phyloP scores from a whole-genome alignment of 2,329 filamentous ascomycete species.

The Neobulgaria alba region DNA sequence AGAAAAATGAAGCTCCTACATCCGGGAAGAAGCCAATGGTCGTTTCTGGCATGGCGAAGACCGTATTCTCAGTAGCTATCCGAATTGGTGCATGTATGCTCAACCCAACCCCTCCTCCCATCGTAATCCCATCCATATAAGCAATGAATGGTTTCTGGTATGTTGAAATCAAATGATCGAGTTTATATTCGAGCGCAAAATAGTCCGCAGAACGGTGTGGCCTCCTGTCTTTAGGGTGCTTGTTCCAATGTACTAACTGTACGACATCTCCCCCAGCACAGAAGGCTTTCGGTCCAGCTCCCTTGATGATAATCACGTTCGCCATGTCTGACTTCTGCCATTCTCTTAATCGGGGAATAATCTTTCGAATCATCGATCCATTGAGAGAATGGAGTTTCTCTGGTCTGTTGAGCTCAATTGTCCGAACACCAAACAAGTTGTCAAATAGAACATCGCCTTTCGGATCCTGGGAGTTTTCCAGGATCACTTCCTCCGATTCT shows the following conservation, averaged over 20 bases:
- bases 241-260: conserved; percentile 66
- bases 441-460: conserved; percentile 89
- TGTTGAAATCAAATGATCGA: conserved; percentile 91
- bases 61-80: conserved; percentile 89
- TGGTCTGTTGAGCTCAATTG: conserved; percentile 89
- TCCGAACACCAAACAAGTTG: conserved; percentile 80
- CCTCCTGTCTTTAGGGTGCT: conserved; percentile 60
- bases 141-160: conserved; percentile 90
- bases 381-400: conserved; percentile 88
- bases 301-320: conserved; percentile 87
- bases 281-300: conserved; percentile 73
- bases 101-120: conserved; percentile 93
- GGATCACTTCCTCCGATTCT: conserved; percentile 22
- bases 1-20: conserved; percentile 92
- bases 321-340: conserved; percentile 94
- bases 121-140: conserved; percentile 96
- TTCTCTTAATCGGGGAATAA: conserved; percentile 78
- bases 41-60: conserved; percentile 98
- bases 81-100: conserved; percentile 92
- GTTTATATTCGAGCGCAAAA: conserved; percentile 91
- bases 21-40: conserved; percentile 98
- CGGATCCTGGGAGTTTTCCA: conserved; percentile 49
- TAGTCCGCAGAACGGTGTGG: conserved; percentile 71
- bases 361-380: conserved; percentile 91
- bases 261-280: conserved; percentile 92